A percentile compares a stretch with the other conserved stretches of the same genome.
Conservation (phyloP, 495 filamentous ascomycete genomes). For the Friedmanniomyces simplex region DNA sequence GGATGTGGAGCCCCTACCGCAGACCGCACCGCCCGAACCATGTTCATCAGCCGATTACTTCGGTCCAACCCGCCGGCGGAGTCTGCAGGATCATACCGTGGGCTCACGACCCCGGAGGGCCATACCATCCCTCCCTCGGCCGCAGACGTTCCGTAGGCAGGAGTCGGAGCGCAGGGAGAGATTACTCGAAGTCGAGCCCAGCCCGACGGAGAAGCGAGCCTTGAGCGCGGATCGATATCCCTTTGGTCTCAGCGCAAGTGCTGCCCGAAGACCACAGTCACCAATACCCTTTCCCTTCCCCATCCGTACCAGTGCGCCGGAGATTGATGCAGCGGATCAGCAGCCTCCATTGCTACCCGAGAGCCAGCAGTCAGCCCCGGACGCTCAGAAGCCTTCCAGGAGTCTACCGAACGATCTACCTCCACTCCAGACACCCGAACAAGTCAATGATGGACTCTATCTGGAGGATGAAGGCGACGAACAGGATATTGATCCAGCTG, state of each 20-base stretch:
- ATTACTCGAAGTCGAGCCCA: conserved; percentile 51
- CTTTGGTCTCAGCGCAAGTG: conserved; percentile 27
- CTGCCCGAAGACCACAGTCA: conserved; percentile 25
- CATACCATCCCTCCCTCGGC: conserved; percentile 66
- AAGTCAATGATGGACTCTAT: conserved; percentile 28
- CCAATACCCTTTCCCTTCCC: conserved; percentile 29
- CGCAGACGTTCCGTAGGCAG: conserved; percentile 68
- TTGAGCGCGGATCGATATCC: conserved; percentile 56
- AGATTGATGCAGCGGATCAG: conserved; percentile 17
- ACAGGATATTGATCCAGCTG: conserved; percentile 19
- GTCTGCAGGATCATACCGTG: background rate
- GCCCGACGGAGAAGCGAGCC: conserved; percentile 53
- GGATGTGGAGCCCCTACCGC: background rate
- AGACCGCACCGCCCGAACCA: conserved; percentile 2
- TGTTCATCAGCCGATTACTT: conserved; percentile 1
- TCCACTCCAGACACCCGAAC: conserved; percentile 6
- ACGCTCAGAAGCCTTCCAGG: background rate
- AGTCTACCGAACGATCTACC: conserved; percentile 1
- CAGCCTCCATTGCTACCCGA: background rate
- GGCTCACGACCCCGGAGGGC: conserved; percentile 35
- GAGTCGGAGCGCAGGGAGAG: conserved; percentile 67
- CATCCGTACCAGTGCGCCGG: conserved; percentile 24
- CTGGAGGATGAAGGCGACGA: conserved; percentile 39
- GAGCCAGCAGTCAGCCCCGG: background rate
- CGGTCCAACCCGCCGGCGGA: conserved; percentile 11